A percentile compares a stretch with the other conserved stretches of the same genome.
These are phyloP conservation scores for Acanthamoeba lenticulata DNA, from an alignment of 208 protist species.

Conservation along the genomic window DNA sequence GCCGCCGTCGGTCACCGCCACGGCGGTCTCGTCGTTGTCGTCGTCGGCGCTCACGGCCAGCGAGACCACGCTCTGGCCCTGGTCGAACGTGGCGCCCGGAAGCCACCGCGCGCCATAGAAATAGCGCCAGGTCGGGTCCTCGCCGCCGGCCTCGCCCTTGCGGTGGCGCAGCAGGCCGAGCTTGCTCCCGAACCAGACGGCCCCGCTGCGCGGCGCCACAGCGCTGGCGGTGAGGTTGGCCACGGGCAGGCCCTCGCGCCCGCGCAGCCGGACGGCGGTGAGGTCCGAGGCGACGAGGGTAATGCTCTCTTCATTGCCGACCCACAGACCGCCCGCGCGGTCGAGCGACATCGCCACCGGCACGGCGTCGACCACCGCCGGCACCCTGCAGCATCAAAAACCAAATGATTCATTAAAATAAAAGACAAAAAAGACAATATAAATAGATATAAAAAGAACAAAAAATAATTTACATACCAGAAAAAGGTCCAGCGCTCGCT, in stretches of 20 bases:
- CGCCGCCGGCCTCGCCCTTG: background rate
- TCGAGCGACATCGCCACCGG: slow-evolving; percentile 34
- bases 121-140: slow-evolving; percentile 63
- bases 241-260: background rate
- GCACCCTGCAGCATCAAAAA: background rate
- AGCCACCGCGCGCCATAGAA: slow-evolving; percentile 72
- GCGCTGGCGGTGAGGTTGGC: slow-evolving; percentile 45
- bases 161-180: background rate
- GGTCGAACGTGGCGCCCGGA: slow-evolving; percentile 55
- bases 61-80: background rate
- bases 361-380: slow-evolving; percentile 43
- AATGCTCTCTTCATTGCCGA: slow-evolving; percentile 45
- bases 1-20: slow-evolving; percentile 67
- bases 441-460: no score
- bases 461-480: no score
- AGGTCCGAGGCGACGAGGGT: background rate
- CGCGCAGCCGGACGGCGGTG: slow-evolving; percentile 6
- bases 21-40: background rate
- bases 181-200: slow-evolving; percentile 58
- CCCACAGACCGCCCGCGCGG: slow-evolving; percentile 2
- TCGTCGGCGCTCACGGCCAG: background rate
- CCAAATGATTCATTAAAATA: no score
- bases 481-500: slow-evolving; percentile 27
- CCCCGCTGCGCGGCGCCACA: background rate
- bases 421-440: no score